Evolutionary conservation across 1,139 yeast genomes (phyloP).

Genomic region (Magnusiomyces paraingens): DNA sequence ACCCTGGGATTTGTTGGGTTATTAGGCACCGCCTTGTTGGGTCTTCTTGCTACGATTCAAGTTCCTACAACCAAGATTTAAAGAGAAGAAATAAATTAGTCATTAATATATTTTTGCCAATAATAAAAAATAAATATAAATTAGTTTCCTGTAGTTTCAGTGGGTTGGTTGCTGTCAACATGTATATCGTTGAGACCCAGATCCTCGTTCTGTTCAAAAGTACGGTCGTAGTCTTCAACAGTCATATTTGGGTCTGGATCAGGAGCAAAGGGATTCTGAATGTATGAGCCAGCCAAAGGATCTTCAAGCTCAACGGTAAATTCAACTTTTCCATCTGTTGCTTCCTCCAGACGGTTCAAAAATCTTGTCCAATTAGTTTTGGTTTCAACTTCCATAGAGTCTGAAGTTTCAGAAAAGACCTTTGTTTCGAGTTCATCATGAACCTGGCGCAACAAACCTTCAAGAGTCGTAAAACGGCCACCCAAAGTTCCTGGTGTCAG

Average conservation of each 20-base stretch:
- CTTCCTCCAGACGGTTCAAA: constrained; percentile 67
- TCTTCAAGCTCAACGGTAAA: constrained; percentile 88
- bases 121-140: not conserved
- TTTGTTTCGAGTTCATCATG: constrained; percentile 80
- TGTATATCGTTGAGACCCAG: constrained; percentile 83
- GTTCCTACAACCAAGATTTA: constrained; percentile 1
- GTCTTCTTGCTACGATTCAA: constrained; percentile 17
- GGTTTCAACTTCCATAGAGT: constrained; percentile 79
- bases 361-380: constrained; percentile 75
- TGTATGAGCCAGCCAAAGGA: constrained; percentile 90
- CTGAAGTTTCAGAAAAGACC: constrained; percentile 81
- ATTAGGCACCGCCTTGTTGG: constrained; percentile 16
- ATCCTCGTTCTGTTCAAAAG: constrained; percentile 78
- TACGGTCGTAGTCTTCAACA: constrained; percentile 84
- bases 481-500: constrained; percentile 96
- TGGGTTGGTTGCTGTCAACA: constrained; percentile 28
- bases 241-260: constrained; percentile 95
- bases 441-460: constrained; percentile 86
- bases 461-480: constrained; percentile 95
- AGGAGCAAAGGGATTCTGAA: constrained; percentile 97
- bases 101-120: not conserved
- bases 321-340: constrained; percentile 74
- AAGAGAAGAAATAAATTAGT: not conserved
- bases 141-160: not conserved
- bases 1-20: constrained; percentile 14